phyloP scores from a whole-genome alignment of 257 asterid species.

The Dorcoceras hygrometricum region DNA sequence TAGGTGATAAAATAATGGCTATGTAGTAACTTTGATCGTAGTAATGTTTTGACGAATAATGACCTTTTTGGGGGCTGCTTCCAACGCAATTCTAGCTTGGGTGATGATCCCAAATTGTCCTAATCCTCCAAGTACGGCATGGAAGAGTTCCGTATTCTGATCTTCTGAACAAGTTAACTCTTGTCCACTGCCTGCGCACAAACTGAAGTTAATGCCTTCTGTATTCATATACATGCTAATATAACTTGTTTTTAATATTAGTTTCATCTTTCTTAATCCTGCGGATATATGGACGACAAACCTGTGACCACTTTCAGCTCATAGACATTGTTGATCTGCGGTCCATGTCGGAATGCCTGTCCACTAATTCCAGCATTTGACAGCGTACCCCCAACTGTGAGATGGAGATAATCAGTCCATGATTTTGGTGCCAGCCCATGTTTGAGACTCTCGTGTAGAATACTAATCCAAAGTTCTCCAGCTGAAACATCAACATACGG shows the following conservation, averaged over 20 bases:
- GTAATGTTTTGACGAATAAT: not conserved
- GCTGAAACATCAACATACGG: conserved; percentile 16
- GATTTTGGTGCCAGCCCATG: conserved; percentile 20
- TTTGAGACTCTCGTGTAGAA: conserved; percentile 10
- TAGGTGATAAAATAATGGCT: not conserved
- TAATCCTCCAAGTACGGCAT: conserved; percentile 45
- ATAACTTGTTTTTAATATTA: not conserved
- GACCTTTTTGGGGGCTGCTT: conserved; percentile 16
- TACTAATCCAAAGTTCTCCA: conserved; percentile 20
- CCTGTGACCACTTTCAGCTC: conserved; percentile 23
- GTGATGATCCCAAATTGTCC: conserved; percentile 54
- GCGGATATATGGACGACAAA: not conserved
- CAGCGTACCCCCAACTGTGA: conserved; percentile 20
- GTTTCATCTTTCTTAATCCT: not conserved
- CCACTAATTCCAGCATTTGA: conserved; percentile 21
- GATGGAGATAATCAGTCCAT: conserved; percentile 23
- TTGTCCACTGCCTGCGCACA: conserved; percentile 42
- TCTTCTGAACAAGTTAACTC: conserved; percentile 42
- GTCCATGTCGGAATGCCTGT: conserved; percentile 18
- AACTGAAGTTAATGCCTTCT: not conserved
- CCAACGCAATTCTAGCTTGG: conserved; percentile 44
- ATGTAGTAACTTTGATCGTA: not conserved
- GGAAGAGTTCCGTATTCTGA: conserved; percentile 44
- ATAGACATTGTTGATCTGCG: conserved; percentile 22
- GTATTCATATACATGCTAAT: not conserved